Conservation (phyloP, 140 eudicot genomes). For the Eryngium alpinum region DNA sequence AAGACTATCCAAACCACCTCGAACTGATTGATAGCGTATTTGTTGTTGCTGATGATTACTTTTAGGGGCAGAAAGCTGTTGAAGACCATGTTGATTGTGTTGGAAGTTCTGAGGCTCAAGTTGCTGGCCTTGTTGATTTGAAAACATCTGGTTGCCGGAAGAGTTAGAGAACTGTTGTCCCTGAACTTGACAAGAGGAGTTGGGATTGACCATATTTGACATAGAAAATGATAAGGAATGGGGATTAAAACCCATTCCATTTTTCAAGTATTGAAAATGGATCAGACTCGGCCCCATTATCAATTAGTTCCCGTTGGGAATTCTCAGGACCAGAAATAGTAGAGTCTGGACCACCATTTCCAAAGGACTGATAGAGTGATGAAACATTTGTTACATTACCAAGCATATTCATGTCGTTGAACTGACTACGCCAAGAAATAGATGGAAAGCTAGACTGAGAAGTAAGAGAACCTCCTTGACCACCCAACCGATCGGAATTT, state of each 20-base stretch:
- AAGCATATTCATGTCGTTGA: slow-evolving; percentile 73
- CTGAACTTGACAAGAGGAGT: slow-evolving; percentile 34
- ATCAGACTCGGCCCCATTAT: slow-evolving; percentile 64
- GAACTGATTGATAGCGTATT: slow-evolving; percentile 57
- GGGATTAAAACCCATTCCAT: slow-evolving; percentile 71
- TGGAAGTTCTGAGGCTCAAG: slow-evolving; percentile 54
- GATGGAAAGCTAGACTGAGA: slow-evolving; percentile 3
- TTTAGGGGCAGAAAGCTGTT: slow-evolving; percentile 45
- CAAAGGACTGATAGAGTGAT: slow-evolving; percentile 74
- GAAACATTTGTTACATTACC: slow-evolving; percentile 75
- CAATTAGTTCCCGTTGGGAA: slow-evolving; percentile 53
- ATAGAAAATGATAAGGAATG: slow-evolving; percentile 59
- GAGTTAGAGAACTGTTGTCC: slow-evolving; percentile 63
- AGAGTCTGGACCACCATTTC: slow-evolving; percentile 57
- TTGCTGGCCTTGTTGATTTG: slow-evolving; percentile 61
- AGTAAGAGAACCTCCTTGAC: slow-evolving; percentile 42
- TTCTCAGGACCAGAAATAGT: slow-evolving; percentile 54
- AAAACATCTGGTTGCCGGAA: slow-evolving; percentile 62
- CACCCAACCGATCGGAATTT: slow-evolving; percentile 67
- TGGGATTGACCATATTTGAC: slow-evolving; percentile 43
- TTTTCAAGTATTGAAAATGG: slow-evolving; percentile 60
- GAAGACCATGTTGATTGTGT: slow-evolving; percentile 54
- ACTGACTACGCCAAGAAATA: slow-evolving; percentile 14
- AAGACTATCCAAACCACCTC: slow-evolving; percentile 57
- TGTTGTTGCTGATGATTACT: slow-evolving; percentile 53